A percentile compares a stretch with the other conserved stretches of the same genome.
phyloP scores from a whole-genome alignment of 495 filamentous ascomycete species.

The Penicillium atrosanguineum region DNA sequence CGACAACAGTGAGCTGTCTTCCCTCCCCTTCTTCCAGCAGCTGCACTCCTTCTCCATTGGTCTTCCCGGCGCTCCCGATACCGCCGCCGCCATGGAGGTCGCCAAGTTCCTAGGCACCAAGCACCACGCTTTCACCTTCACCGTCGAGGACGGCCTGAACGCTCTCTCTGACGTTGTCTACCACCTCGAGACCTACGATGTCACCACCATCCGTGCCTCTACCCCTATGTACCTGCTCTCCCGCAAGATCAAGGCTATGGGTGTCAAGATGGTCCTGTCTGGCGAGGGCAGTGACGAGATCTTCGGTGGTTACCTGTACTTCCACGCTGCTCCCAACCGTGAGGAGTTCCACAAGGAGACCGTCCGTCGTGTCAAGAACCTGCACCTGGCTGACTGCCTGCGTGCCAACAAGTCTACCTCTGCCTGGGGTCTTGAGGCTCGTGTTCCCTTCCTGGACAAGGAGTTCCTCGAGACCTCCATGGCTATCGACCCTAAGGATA shows the following conservation, averaged over 20 bases:
- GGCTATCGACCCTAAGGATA: slow-evolving; percentile 89
- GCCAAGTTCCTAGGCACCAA: slow-evolving; percentile 94
- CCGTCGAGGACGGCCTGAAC: slow-evolving; percentile 92
- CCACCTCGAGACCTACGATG: slow-evolving; percentile 96
- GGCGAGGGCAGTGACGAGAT: slow-evolving; percentile 97
- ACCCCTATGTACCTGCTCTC: slow-evolving; percentile 98
- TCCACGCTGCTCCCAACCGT: slow-evolving; percentile 88
- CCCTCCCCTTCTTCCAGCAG: slow-evolving; percentile 88
- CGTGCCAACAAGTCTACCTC: slow-evolving; percentile 98
- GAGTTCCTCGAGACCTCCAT: slow-evolving; percentile 88
- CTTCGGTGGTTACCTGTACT: slow-evolving; percentile 98
- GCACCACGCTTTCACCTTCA: slow-evolving; percentile 98
- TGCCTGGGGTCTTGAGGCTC: slow-evolving; percentile 98
- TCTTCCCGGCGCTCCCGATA: slow-evolving; percentile 86
- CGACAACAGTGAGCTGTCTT: slow-evolving; percentile 81
- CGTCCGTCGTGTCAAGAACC: slow-evolving; percentile 86
- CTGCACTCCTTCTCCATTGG: slow-evolving; percentile 98
- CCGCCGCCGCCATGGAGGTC: slow-evolving; percentile 81
- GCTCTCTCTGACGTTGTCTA: slow-evolving; percentile 95
- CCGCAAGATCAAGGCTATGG: slow-evolving; percentile 98
- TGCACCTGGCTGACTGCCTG: slow-evolving; percentile 92
- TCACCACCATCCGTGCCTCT: slow-evolving; percentile 96
- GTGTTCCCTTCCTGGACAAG: slow-evolving; percentile 97
- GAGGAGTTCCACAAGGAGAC: slow-evolving; percentile 92
- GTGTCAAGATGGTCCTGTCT: slow-evolving; percentile 98